phyloP scores from a whole-genome alignment of 2,329 filamentous ascomycete genomes.

The Geosmithia flava region DNA sequence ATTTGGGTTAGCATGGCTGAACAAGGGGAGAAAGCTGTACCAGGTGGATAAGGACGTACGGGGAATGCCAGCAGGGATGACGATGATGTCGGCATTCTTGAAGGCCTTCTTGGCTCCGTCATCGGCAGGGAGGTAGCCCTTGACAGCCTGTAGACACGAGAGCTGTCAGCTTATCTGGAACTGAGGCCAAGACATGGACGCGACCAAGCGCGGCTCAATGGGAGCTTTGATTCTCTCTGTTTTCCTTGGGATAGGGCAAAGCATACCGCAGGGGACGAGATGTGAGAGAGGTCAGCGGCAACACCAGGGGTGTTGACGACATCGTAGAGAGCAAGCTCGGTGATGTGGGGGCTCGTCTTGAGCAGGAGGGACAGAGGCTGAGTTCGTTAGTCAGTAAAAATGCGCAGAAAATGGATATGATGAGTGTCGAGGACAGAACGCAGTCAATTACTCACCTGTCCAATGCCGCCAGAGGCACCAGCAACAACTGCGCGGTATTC shows the following conservation, averaged over 20 bases:
- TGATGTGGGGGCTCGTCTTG: conserved; percentile 78
- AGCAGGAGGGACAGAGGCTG: conserved; percentile 93
- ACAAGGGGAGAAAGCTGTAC: conserved; percentile 2
- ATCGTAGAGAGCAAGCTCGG: conserved; percentile 96
- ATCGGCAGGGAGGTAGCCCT: conserved; percentile 77
- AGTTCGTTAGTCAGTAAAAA: conserved; percentile 3
- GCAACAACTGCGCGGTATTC: conserved; percentile 54
- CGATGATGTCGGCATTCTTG: conserved; percentile 86
- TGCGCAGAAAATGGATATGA: not conserved
- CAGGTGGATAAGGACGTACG: conserved; percentile 42
- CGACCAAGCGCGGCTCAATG: not conserved
- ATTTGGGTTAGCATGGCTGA: conserved; percentile 6
- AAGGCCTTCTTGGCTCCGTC: conserved; percentile 79
- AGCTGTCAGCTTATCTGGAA: conserved; percentile 1
- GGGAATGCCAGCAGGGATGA: conserved; percentile 96
- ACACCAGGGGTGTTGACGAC: conserved; percentile 98
- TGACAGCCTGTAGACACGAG: conserved; percentile 51
- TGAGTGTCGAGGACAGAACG: not conserved
- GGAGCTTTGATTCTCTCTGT: not conserved
- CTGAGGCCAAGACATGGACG: not conserved
- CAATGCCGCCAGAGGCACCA: conserved; percentile 96
- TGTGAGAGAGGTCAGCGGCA: conserved; percentile 91
- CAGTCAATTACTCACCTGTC: conserved; percentile 53
- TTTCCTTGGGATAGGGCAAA: not conserved
- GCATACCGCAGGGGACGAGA: conserved; percentile 72